A percentile compares a stretch with the other conserved stretches of the same genome.
Evolutionary conservation across 2,329 filamentous ascomycete genomes (phyloP).

Genomic region (Sarocladium kiliense): DNA sequence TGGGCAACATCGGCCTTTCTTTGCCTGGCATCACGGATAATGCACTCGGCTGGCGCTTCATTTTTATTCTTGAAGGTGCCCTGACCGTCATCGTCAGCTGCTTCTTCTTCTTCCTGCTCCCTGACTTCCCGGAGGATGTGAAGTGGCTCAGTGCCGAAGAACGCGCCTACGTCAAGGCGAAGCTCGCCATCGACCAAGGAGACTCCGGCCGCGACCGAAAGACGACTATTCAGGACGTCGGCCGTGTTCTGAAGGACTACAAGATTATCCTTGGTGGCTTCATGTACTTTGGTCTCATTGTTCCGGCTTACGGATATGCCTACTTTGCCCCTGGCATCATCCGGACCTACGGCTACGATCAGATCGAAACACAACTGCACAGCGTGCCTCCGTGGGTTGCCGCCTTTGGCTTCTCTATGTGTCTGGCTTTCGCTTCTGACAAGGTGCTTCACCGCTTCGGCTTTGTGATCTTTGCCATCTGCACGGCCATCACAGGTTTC

Average conservation of each 20-base stretch:
- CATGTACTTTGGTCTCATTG: slow-evolving; percentile 78
- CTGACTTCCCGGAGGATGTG: slow-evolving; percentile 69
- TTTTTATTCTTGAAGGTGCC: slow-evolving; percentile 72
- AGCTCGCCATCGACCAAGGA: slow-evolving; percentile 65
- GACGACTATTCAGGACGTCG: slow-evolving; percentile 54
- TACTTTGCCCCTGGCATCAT: slow-evolving; percentile 74
- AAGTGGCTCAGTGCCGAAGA: slow-evolving; percentile 71
- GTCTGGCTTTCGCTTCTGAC: slow-evolving; percentile 69
- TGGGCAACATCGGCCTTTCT: slow-evolving; percentile 62
- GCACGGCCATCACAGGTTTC: slow-evolving; percentile 70
- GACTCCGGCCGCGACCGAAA: slow-evolving; percentile 50
- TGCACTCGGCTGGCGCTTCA: slow-evolving; percentile 67
- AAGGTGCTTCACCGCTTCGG: slow-evolving; percentile 65
- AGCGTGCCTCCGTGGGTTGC: slow-evolving; percentile 57
- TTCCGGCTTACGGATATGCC: slow-evolving; percentile 72
- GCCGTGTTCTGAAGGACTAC: slow-evolving; percentile 64
- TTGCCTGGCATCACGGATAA: slow-evolving; percentile 7
- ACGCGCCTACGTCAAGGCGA: slow-evolving; percentile 58
- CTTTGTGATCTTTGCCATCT: slow-evolving; percentile 67
- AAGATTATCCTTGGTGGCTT: slow-evolving; percentile 70
- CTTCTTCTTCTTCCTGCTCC: slow-evolving; percentile 63
- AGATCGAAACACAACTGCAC: slow-evolving; percentile 53
- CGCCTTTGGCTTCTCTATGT: slow-evolving; percentile 75
- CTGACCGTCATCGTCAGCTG: slow-evolving; percentile 58
- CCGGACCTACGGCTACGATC: slow-evolving; percentile 55